Conservation (phyloP, 2,329 filamentous ascomycete species). For the Bipolaris oryzae region DNA sequence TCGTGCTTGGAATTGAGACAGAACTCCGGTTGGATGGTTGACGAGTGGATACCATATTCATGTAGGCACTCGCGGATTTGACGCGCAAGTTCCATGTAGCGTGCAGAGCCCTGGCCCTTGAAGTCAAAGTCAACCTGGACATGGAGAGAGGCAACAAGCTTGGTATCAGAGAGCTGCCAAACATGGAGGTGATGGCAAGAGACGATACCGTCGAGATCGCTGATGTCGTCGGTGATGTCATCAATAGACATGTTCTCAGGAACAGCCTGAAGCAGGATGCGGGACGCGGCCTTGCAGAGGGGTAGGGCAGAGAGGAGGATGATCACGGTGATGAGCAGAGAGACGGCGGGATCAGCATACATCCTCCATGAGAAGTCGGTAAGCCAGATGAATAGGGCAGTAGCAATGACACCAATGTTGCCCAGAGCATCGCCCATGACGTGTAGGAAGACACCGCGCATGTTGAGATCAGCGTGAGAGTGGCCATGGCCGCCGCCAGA, state of each 20-base stretch:
- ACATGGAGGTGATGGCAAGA: constrained; percentile 96
- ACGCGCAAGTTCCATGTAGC: constrained; percentile 89
- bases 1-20: constrained; percentile 54
- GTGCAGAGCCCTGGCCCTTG: constrained; percentile 73
- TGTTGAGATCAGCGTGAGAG: constrained; percentile 88
- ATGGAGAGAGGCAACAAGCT: constrained; percentile 90
- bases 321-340: constrained; percentile 86
- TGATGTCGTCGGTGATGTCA: constrained; percentile 91
- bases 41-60: constrained; percentile 93
- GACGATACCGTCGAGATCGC: constrained; percentile 80
- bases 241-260: constrained; percentile 86
- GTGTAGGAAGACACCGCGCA: constrained; percentile 76
- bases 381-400: constrained; percentile 89
- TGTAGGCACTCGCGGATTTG: constrained; percentile 88
- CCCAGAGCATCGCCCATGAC: constrained; percentile 82
- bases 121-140: constrained; percentile 91
- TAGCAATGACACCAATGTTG: constrained; percentile 83
- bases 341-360: constrained; percentile 91
- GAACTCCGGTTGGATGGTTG: constrained; percentile 95
- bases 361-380: constrained; percentile 79
- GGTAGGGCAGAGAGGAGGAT: constrained; percentile 76
- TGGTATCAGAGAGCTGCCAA: constrained; percentile 96
- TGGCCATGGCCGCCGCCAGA: constrained; percentile 70
- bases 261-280: constrained; percentile 92
- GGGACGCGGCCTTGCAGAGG: constrained; percentile 77